Conservation (phyloP, 2,329 filamentous ascomycete genomes). For the Exophiala aquamarina region DNA sequence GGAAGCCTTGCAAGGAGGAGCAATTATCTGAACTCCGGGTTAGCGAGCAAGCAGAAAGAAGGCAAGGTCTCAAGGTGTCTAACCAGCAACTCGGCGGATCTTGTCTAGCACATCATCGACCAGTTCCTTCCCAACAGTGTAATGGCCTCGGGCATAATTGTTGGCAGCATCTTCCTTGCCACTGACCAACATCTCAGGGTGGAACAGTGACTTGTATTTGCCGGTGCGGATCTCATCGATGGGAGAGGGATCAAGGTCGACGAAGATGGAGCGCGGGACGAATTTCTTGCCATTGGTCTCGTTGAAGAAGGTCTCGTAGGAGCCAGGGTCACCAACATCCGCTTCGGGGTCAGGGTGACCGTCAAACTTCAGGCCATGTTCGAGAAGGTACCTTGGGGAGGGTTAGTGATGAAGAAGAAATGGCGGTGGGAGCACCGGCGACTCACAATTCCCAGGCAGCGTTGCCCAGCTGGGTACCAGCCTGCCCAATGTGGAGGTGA, state of each 20-base stretch:
- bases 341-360: slow-evolving; percentile 58
- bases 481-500: slow-evolving; percentile 68
- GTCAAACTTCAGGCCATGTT: slow-evolving; percentile 64
- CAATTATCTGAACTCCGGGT: slow-evolving; percentile 56
- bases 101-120: slow-evolving; percentile 64
- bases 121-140: slow-evolving; percentile 68
- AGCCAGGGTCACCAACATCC: slow-evolving; percentile 54
- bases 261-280: slow-evolving; percentile 67
- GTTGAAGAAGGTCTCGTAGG: slow-evolving; percentile 67
- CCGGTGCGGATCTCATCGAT: slow-evolving; percentile 68
- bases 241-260: slow-evolving; percentile 65
- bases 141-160: slow-evolving; percentile 69
- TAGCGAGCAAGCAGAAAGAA: slow-evolving; percentile 6
- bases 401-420: slow-evolving; percentile 30
- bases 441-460: slow-evolving; percentile 69
- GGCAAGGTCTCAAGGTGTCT: slow-evolving; percentile 15
- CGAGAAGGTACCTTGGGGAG: slow-evolving; percentile 59
- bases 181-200: slow-evolving; percentile 65
- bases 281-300: slow-evolving; percentile 66
- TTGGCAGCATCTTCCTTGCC: slow-evolving; percentile 70
- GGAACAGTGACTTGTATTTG: slow-evolving; percentile 62
- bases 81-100: slow-evolving; percentile 64
- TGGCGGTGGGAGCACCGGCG: slow-evolving; percentile 27
- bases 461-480: slow-evolving; percentile 67
- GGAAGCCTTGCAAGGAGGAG: slow-evolving; percentile 64